A percentile compares a stretch with the other conserved stretches of the same genome.
Conservation (phyloP, 805 yeast species). For the Candida pseudofarinosa region DNA sequence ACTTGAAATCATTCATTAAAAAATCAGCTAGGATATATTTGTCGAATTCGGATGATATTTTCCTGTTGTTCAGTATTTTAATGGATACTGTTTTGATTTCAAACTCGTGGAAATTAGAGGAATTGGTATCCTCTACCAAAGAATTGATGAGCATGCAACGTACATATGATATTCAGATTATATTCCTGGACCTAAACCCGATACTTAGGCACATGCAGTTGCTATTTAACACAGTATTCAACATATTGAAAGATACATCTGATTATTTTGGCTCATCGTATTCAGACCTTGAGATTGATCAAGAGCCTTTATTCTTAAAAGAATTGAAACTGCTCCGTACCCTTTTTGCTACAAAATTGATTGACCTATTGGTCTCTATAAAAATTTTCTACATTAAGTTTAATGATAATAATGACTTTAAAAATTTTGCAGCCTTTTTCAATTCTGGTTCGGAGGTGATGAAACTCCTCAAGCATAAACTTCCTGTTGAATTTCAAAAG, state of each 20-base stretch:
- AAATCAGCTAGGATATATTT: background rate
- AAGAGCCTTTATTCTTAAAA: conserved; percentile 9
- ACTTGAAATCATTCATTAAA: conserved; percentile 15
- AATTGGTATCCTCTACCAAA: conserved; percentile 18
- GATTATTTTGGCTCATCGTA: conserved; percentile 4
- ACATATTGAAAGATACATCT: background rate
- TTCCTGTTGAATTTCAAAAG: conserved; percentile 26
- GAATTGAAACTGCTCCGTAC: conserved; percentile 22
- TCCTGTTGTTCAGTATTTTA: conserved; percentile 12
- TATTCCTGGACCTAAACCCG: conserved; percentile 17
- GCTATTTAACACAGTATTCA: conserved; percentile 8
- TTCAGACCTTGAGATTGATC: conserved; percentile 1
- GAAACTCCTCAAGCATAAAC: conserved; percentile 13
- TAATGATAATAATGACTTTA: conserved; percentile 21
- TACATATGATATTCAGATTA: conserved; percentile 18
- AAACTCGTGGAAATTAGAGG: conserved; percentile 34
- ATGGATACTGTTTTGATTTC: conserved; percentile 23
- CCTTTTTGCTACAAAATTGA: conserved; percentile 19
- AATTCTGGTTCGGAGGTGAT: conserved; percentile 15
- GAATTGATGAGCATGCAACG: conserved; percentile 16
- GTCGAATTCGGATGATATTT: conserved; percentile 1
- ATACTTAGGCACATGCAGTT: conserved; percentile 11
- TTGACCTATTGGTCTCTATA: conserved; percentile 31
- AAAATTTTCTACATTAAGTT: conserved; percentile 31
- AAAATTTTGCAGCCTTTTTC: conserved; percentile 32